A percentile compares a stretch with the other conserved stretches of the same genome.
These are phyloP conservation scores for Venturia oleaginea DNA, from an alignment of 2,329 filamentous ascomycete genomes.

Conservation along the genomic window DNA sequence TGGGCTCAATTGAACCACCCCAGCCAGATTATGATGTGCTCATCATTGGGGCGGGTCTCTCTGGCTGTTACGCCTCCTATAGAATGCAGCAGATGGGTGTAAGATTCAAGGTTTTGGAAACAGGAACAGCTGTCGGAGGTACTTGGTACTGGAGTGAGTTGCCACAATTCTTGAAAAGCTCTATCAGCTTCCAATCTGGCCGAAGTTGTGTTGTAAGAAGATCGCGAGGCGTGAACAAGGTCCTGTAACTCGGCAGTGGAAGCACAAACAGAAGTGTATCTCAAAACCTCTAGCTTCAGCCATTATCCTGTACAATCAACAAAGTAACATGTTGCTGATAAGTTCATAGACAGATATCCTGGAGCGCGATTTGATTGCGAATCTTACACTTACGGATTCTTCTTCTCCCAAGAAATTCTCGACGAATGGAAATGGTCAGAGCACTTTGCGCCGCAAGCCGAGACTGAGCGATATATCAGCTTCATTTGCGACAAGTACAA, in stretches of 20 bases:
- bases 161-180: not conserved
- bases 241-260: not conserved
- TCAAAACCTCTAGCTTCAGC: not conserved
- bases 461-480: conserved; percentile 46
- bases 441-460: conserved; percentile 52
- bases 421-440: conserved; percentile 45
- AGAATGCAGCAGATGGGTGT: conserved; percentile 32
- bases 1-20: not conserved
- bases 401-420: conserved; percentile 33
- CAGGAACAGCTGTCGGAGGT: conserved; percentile 33
- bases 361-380: conserved; percentile 41
- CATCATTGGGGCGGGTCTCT: conserved; percentile 33
- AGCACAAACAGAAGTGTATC: too few species aligned
- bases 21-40: conserved; percentile 27
- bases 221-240: not conserved
- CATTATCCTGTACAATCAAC: not conserved
- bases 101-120: conserved; percentile 32
- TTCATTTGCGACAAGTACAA: conserved; percentile 44
- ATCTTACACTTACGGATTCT: conserved; percentile 37
- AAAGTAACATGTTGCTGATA: not conserved
- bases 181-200: not conserved
- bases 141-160: conserved; percentile 31
- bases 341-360: conserved; percentile 37
- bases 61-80: conserved; percentile 35
- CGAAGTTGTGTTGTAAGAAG: not conserved